phyloP scores from a whole-genome alignment of 805 yeast species.

The Candida awuae region DNA sequence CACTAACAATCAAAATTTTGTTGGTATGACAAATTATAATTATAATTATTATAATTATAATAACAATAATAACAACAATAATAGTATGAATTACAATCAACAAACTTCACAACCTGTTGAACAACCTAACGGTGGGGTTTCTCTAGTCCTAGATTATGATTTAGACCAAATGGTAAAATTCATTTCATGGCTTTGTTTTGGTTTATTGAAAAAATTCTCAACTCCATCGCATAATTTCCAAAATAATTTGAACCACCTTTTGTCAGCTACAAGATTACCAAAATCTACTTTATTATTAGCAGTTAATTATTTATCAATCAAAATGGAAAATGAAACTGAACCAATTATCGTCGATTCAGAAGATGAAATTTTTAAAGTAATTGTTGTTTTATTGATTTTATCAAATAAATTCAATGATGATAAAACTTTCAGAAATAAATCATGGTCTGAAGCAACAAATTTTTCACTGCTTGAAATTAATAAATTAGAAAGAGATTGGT shows the following conservation, averaged over 20 bases:
- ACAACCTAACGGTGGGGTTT: slow-evolving; percentile 60
- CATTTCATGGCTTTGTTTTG: slow-evolving; percentile 63
- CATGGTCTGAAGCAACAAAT: slow-evolving; percentile 96
- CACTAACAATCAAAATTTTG: too few species aligned
- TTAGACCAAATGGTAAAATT: slow-evolving; percentile 72
- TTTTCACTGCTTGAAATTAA: slow-evolving; percentile 55
- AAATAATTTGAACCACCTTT: slow-evolving; percentile 54
- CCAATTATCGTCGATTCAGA: slow-evolving; percentile 22
- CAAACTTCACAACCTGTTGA: slow-evolving; percentile 11
- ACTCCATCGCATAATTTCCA: slow-evolving; percentile 45
- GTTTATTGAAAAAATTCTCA: slow-evolving; percentile 50
- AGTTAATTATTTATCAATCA: slow-evolving; percentile 67
- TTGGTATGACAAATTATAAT: too few species aligned
- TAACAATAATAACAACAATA: background rate
- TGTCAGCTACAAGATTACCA: slow-evolving; percentile 84
- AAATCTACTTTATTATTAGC: slow-evolving; percentile 73
- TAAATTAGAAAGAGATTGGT: slow-evolving; percentile 53
- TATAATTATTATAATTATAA: background rate
- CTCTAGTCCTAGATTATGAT: slow-evolving; percentile 72
- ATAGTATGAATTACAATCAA: background rate
- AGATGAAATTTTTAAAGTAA: slow-evolving; percentile 41
- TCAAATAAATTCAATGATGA: slow-evolving; percentile 96
- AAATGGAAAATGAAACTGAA: slow-evolving; percentile 31
- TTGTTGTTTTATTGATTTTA: slow-evolving; percentile 64
- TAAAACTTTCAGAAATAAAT: slow-evolving; percentile 87